Conservation (phyloP, 345 rosid genomes). For the Microthlaspi erraticum region DNA sequence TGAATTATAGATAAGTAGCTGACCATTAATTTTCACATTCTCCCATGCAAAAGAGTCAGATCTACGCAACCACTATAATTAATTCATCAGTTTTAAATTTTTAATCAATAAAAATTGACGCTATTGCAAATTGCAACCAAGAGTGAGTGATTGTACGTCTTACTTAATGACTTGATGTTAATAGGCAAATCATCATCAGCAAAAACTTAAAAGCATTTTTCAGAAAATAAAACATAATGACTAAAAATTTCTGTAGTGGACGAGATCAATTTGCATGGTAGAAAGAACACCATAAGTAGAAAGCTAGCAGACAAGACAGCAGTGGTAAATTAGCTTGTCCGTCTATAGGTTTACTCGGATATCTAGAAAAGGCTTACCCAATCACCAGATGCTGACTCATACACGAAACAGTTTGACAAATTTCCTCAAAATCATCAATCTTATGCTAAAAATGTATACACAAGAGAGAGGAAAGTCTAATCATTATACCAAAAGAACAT, state of each 20-base stretch:
- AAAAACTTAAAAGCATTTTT: neutral
- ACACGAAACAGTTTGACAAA: too few species aligned
- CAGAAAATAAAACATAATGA: neutral
- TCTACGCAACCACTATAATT: slow-evolving; percentile 1
- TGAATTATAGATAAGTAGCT: slow-evolving; percentile 25
- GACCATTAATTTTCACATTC: slow-evolving; percentile 17
- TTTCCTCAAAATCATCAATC: too few species aligned
- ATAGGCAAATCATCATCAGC: slow-evolving; percentile 5
- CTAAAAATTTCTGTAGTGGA: neutral
- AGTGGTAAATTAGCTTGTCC: too few species aligned
- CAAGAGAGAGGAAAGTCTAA: too few species aligned
- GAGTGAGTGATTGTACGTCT: neutral
- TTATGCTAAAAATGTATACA: too few species aligned
- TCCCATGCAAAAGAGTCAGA: slow-evolving; percentile 15
- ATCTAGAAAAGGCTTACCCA: too few species aligned
- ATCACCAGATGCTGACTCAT: too few species aligned
- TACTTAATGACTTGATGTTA: neutral
- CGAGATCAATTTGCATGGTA: too few species aligned
- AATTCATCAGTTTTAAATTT: neutral
- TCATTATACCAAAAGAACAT: too few species aligned
- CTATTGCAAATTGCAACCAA: slow-evolving; percentile 9
- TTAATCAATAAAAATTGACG: neutral
- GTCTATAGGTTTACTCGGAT: too few species aligned
- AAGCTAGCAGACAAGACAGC: too few species aligned
- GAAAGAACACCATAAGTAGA: too few species aligned